Evolutionary conservation across 441 rosid species (phyloP).

Genomic region (Mallotus japonicus): DNA sequence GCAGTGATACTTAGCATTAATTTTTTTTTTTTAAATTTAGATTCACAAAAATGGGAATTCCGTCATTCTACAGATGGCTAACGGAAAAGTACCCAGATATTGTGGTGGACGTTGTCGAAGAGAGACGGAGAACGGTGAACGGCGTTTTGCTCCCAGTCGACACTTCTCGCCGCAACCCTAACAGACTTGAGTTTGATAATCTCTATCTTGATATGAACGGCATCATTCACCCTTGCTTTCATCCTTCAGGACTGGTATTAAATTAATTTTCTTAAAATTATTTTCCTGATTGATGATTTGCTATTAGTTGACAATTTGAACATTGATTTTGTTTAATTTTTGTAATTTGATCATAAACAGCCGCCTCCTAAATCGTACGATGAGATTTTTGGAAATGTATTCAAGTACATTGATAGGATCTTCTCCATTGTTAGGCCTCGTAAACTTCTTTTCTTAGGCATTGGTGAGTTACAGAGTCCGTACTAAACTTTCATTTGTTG

Average conservation of each 20-base stretch:
- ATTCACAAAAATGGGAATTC: constrained; percentile 25
- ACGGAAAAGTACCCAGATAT: constrained; percentile 21
- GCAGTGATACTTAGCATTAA: too few species aligned
- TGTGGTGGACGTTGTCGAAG: constrained; percentile 19
- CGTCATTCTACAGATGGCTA: constrained; percentile 27
- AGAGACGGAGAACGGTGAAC: not conserved
- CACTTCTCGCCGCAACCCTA: constrained; percentile 21
- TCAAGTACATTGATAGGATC: constrained; percentile 26
- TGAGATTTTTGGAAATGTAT: constrained; percentile 22
- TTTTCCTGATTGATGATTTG: not conserved
- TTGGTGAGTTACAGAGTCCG: constrained; percentile 12
- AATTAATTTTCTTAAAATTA: not conserved
- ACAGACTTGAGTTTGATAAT: constrained; percentile 33
- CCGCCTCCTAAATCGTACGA: constrained; percentile 21
- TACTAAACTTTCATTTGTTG: not conserved
- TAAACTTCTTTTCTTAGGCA: constrained; percentile 27
- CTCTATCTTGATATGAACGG: constrained; percentile 38
- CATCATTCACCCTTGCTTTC: constrained; percentile 38
- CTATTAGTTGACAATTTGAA: not conserved
- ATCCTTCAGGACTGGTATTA: constrained; percentile 27
- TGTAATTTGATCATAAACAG: constrained; percentile 1
- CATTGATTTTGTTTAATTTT: not conserved
- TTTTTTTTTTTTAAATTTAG: too few species aligned
- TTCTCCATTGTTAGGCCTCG: constrained; percentile 31
- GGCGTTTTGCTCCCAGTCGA: constrained; percentile 21